phyloP scores from a whole-genome alignment of 768 basidiomycete genomes.

The Boletus coccyginus region DNA sequence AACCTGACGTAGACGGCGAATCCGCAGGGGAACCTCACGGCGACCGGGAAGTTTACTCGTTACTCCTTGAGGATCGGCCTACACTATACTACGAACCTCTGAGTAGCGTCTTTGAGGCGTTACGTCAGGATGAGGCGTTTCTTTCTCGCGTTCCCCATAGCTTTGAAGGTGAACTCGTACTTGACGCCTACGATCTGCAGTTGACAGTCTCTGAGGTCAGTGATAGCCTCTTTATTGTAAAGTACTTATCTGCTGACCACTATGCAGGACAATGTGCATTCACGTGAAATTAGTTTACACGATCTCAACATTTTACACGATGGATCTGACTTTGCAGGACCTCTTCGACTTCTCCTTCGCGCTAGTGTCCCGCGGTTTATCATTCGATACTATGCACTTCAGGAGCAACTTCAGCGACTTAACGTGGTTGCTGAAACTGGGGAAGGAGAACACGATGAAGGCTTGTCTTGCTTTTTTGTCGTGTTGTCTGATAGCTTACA shows the following conservation, averaged over 20 bases:
- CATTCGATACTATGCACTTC: conserved; percentile 59
- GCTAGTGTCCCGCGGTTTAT: conserved; percentile 58
- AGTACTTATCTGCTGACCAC: conserved; percentile 2
- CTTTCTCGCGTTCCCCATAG: conserved; percentile 46
- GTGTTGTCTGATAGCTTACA: conserved; percentile 1
- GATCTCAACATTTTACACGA: conserved; percentile 72
- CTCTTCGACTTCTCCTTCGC: conserved; percentile 57
- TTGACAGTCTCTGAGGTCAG: conserved; percentile 63
- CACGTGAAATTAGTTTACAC: conserved; percentile 67
- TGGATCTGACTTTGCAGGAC: conserved; percentile 57
- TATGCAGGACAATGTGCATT: conserved; percentile 63
- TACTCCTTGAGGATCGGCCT: conserved; percentile 61
- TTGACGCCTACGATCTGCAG: conserved; percentile 71
- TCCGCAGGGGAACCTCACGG: conserved; percentile 13
- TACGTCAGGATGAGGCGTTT: conserved; percentile 57
- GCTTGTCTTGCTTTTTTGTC: conserved; percentile 3
- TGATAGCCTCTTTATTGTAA: background rate
- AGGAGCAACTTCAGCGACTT: conserved; percentile 51
- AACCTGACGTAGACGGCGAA: conserved; percentile 34
- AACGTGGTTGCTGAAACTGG: conserved; percentile 21
- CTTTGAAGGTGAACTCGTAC: conserved; percentile 57
- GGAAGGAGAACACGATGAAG: conserved; percentile 21
- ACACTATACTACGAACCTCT: conserved; percentile 79
- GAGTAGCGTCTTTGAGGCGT: conserved; percentile 63
- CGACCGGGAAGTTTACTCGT: conserved; percentile 23